phyloP scores from a whole-genome alignment of 2,329 filamentous ascomycete genomes.

The Penicillium sp. region DNA sequence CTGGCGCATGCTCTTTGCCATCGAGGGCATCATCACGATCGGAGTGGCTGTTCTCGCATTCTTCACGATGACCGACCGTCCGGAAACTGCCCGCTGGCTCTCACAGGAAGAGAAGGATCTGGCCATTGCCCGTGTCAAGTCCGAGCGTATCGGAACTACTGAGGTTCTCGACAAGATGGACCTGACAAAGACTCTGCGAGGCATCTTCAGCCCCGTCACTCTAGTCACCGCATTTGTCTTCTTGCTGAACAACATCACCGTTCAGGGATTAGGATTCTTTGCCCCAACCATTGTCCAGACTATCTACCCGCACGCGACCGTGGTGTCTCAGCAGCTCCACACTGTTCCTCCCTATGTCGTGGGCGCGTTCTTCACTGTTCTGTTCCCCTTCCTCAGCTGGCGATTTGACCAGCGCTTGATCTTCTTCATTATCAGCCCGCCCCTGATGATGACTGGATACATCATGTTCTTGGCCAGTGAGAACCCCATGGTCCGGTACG shows the following conservation, averaged over 20 bases:
- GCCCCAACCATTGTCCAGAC: constrained; percentile 71
- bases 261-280: constrained; percentile 74
- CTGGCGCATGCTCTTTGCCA: constrained; percentile 75
- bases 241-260: constrained; percentile 71
- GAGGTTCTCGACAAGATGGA: constrained; percentile 70
- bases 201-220: constrained; percentile 69
- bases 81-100: constrained; percentile 71
- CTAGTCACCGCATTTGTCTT: constrained; percentile 64
- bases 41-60: constrained; percentile 66
- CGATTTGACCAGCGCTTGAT: constrained; percentile 64
- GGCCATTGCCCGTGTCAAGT: constrained; percentile 70
- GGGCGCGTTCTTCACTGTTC: constrained; percentile 68
- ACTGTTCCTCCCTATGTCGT: constrained; percentile 75
- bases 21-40: constrained; percentile 71
- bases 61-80: constrained; percentile 70
- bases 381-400: constrained; percentile 68
- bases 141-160: constrained; percentile 67
- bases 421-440: constrained; percentile 65
- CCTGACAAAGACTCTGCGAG: constrained; percentile 63
- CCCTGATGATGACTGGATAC: constrained; percentile 72
- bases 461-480: constrained; percentile 70
- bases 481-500: constrained; percentile 65
- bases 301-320: constrained; percentile 66
- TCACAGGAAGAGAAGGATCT: constrained; percentile 69
- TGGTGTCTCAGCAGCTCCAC: constrained; percentile 70